A percentile compares a stretch with the other conserved stretches of the same genome.
phyloP scores from a whole-genome alignment of 2,329 filamentous ascomycete genomes.

The Zasmidium cellare region DNA sequence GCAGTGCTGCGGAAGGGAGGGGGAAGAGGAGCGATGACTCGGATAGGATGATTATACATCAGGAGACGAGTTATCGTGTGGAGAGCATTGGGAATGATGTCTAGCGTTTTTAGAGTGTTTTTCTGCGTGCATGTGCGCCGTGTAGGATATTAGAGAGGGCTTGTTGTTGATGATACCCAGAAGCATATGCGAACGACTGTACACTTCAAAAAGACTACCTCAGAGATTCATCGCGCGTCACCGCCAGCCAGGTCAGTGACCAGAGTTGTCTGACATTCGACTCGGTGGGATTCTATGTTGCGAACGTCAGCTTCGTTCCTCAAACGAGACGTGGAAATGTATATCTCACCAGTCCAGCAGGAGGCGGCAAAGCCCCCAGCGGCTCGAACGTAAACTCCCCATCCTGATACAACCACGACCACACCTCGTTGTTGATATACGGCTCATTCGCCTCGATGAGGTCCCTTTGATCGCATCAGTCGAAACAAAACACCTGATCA shows the following conservation, averaged over 20 bases:
- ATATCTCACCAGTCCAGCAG: conserved; percentile 36
- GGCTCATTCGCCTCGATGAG: conserved; percentile 57
- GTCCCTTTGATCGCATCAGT: conserved; percentile 34
- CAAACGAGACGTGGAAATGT: not conserved
- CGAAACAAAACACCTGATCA: not conserved
- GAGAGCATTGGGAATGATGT: conserved; percentile 12
- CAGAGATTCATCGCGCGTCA: conserved; percentile 39
- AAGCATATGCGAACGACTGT: too few relatives aligned
- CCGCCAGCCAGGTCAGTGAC: conserved; percentile 59
- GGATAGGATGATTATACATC: conserved; percentile 21
- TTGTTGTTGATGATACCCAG: not conserved
- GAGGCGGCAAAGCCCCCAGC: conserved; percentile 53
- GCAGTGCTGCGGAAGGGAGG: not conserved
- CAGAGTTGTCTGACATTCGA: conserved; percentile 48
- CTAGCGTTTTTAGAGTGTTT: not conserved
- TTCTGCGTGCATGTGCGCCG: not conserved
- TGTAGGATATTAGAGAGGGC: not conserved
- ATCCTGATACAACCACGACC: conserved; percentile 60
- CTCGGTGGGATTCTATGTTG: conserved; percentile 40
- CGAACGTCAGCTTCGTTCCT: not conserved
- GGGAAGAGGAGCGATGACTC: conserved; percentile 19
- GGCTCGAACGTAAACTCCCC: conserved; percentile 51
- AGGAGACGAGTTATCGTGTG: conserved; percentile 20
- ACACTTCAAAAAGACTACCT: too few relatives aligned
- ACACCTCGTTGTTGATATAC: conserved; percentile 60